Evolutionary conservation across 169 alveolate species (phyloP).

Genomic region (Cryptosporidium xiaoi): DNA sequence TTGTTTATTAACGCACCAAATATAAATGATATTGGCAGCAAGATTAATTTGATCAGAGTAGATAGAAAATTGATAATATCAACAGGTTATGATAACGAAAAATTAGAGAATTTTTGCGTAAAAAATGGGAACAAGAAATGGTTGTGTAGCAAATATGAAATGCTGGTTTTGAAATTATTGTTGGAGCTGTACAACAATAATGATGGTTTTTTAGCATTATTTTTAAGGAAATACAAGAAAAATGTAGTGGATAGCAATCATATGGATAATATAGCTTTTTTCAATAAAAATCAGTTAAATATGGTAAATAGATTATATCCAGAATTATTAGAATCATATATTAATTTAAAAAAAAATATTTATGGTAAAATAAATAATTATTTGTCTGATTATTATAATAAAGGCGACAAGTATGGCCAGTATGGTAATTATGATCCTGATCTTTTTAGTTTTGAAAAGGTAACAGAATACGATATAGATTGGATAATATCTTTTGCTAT

Average conservation of each 20-base stretch:
- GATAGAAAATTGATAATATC: conserved; percentile 21
- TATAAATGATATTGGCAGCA: neutral
- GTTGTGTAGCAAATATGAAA: conserved; percentile 51
- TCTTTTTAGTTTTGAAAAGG: neutral
- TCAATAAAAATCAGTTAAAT: conserved; percentile 28
- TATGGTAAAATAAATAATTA: conserved; percentile 13
- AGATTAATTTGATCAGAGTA: neutral
- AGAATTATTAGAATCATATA: conserved; percentile 22
- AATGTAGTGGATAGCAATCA: conserved; percentile 7
- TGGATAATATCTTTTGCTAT: conserved; percentile 55
- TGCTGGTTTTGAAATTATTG: conserved; percentile 19
- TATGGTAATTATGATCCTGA: neutral
- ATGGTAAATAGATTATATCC: conserved; percentile 38
- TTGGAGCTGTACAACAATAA: conserved; percentile 6
- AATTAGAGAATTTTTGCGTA: conserved; percentile 15
- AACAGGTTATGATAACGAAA: conserved; percentile 45
- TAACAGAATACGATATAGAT: conserved; percentile 25
- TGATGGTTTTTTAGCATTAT: conserved; percentile 16
- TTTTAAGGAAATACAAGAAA: conserved; percentile 20
- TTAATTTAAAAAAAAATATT: conserved; percentile 9
- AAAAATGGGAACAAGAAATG: neutral
- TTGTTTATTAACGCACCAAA: neutral
- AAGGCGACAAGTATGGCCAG: neutral
- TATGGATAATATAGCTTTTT: conserved; percentile 49
- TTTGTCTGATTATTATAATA: neutral